These are phyloP conservation scores for Pseudogymnoascus sp. DNA, from an alignment of 2,329 filamentous ascomycete species.

Conservation along the genomic window DNA sequence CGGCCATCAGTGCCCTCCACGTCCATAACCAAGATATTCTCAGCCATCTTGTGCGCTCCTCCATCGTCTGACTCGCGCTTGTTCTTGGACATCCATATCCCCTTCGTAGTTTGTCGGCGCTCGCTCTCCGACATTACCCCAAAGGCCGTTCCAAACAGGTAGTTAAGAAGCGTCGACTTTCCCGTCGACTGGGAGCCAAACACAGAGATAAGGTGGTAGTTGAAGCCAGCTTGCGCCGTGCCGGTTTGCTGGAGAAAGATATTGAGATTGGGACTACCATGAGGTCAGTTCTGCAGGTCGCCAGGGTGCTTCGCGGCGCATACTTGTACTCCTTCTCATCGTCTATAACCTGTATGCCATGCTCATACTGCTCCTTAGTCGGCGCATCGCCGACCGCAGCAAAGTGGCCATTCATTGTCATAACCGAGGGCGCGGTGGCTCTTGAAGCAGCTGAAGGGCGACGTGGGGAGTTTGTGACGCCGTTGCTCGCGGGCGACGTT, in stretches of 20 bases:
- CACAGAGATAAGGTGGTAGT: constrained; percentile 98
- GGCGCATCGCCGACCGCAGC: constrained; percentile 61
- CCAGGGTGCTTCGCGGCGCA: constrained; percentile 25
- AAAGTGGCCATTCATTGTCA: constrained; percentile 70
- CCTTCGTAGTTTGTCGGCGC: constrained; percentile 93
- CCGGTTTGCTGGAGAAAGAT: constrained; percentile 73
- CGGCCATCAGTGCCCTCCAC: constrained; percentile 96
- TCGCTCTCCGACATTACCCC: constrained; percentile 96
- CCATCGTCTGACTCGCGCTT: constrained; percentile 50
- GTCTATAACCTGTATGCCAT: constrained; percentile 95
- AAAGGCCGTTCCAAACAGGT: constrained; percentile 91
- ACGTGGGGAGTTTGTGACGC: constrained; percentile 11
- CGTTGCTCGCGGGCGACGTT: constrained; percentile 22
- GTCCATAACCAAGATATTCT: constrained; percentile 98
- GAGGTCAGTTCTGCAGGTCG: constrained; percentile 9
- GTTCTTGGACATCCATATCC: constrained; percentile 99
- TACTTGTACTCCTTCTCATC: constrained; percentile 97
- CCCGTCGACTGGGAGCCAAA: constrained; percentile 98
- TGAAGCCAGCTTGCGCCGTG: constrained; percentile 85
- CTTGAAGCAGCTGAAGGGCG: constrained; percentile 24
- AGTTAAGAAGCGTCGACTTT: constrained; percentile 93
- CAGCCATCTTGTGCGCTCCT: constrained; percentile 62
- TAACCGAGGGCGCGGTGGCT: constrained; percentile 26
- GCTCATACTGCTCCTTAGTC: constrained; percentile 63
- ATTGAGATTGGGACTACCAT: constrained; percentile 60